Base-by-base conservation (phyloP, 345 rosid species). In the Citrus unshiu region DNA sequence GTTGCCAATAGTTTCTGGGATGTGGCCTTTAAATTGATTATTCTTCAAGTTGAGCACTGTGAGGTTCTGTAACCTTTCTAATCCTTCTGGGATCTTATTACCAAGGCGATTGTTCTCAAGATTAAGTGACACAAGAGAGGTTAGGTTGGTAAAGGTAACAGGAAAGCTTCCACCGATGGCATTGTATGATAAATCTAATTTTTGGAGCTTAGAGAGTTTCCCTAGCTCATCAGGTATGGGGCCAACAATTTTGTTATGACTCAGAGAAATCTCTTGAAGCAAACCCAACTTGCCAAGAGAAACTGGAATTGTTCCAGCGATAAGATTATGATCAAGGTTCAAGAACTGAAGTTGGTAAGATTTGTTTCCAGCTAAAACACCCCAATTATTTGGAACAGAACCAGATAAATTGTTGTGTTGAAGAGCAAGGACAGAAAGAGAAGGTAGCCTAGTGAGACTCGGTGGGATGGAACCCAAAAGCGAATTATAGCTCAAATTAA, bases 351-450 rank as follows among this genome's bases (percentile, higher is more conserved):
- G 88, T 79, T 85, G 82, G 82, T 78, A 83, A 46, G 89, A 82
- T 34, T 79, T 84, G 62, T 76, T 70, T 66, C 79, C 74, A 6
- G 78, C 12, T 78, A 72, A 18, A 65, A 49, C 83, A 69, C 78
- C 86, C 87, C 83, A 85, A 59, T 89, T 77, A 21, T 88, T 88
- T 0, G 98, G 97, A 34, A 93, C 84, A 0, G 89, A 79, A 68
- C 98, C 97, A 74, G 98, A 89, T 80, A 95, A 83, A 71, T 92
- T 93, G 79, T 95, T 95, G 75, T 87, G 86, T 62, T 87, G 90
- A 61, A 95, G 91, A 79, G 89, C 92, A 69, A 95, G 88, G 69
- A 90, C 74, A 40, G 92, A 82, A 71, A 95, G 91, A 72, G 93
- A 86, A 76, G 86, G 34, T 13, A 87, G 87, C 63, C 82, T 82